Evolutionary conservation across 352 stramenopile species (phyloP).

Genomic region (Aphanomyces euteiches): DNA sequence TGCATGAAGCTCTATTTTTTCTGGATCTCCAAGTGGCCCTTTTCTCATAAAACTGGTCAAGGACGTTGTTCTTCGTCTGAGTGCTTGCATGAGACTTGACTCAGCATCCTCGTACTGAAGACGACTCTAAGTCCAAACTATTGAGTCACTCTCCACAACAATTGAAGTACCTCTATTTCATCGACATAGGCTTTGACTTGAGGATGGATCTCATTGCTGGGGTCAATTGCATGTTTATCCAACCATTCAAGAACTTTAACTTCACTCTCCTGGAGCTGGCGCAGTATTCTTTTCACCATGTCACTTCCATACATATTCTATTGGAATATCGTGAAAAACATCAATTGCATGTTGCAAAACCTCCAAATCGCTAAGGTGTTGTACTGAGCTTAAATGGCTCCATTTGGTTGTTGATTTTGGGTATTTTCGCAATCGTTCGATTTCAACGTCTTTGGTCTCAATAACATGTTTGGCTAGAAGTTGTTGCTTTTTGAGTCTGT

Average conservation of each 20-base stretch:
- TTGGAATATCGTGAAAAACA: neutral
- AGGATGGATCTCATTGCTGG: neutral
- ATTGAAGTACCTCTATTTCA: slow-evolving; percentile 8
- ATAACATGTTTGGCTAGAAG: slow-evolving; percentile 21
- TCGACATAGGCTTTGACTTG: neutral
- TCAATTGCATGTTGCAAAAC: neutral
- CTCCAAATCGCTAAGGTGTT: slow-evolving; percentile 27
- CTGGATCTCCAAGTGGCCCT: slow-evolving; percentile 1
- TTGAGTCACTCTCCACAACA: neutral
- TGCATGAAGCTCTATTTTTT: slow-evolving; percentile 5
- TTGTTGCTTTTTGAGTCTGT: slow-evolving; percentile 20
- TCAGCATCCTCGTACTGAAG: slow-evolving; percentile 24
- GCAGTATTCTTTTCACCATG: slow-evolving; percentile 16
- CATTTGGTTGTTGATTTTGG: slow-evolving; percentile 18
- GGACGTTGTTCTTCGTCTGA: slow-evolving; percentile 5
- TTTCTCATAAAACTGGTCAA: slow-evolving; percentile 16
- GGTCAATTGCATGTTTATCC: neutral
- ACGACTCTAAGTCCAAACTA: slow-evolving; percentile 13
- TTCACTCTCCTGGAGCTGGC: slow-evolving; percentile 12
- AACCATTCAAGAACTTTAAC: slow-evolving; percentile 8
- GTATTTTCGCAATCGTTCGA: slow-evolving; percentile 21
- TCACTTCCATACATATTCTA: slow-evolving; percentile 22
- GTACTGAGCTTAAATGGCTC: slow-evolving; percentile 18
- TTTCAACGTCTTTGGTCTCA: slow-evolving; percentile 24
- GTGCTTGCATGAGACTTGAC: slow-evolving; percentile 19